These are phyloP conservation scores for Lentinula aciculospora DNA, from an alignment of 768 basidiomycete species.

Conservation along the genomic window DNA sequence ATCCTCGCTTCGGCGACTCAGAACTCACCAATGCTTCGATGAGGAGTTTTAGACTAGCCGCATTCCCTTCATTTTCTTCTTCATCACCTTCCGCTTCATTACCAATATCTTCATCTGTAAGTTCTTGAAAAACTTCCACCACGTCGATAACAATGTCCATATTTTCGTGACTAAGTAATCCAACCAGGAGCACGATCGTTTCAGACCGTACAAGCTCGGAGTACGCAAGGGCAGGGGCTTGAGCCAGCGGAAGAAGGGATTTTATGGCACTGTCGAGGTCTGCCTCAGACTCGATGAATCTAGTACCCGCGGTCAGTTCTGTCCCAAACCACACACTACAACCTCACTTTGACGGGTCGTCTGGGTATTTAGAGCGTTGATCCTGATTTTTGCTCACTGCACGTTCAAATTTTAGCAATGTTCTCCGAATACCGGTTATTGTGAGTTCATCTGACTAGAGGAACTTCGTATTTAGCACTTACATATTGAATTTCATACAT, in stretches of 20 bases:
- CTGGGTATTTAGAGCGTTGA: constrained; percentile 90
- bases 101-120: constrained; percentile 94
- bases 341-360: constrained; percentile 82
- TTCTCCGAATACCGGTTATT: constrained; percentile 62
- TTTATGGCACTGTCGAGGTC: constrained; percentile 89
- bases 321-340: too few species aligned
- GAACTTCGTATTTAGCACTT: constrained; percentile 13
- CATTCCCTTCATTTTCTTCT: constrained; percentile 45
- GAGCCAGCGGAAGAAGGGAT: constrained; percentile 81
- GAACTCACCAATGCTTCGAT: constrained; percentile 69
- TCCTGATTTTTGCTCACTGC: constrained; percentile 94
- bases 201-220: constrained; percentile 83
- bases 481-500: constrained; percentile 13
- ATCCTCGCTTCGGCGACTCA: not conserved
- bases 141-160: constrained; percentile 96
- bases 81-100: constrained; percentile 68
- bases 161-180: constrained; percentile 93
- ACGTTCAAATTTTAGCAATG: constrained; percentile 79
- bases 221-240: constrained; percentile 78
- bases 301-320: constrained; percentile 21
- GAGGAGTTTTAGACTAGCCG: constrained; percentile 66
- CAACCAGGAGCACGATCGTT: constrained; percentile 63
- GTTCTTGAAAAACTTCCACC: constrained; percentile 86
- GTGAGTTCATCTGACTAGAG: constrained; percentile 61
- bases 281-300: constrained; percentile 98